A percentile compares a stretch with the other conserved stretches of the same genome.
Evolutionary conservation across 129 eudicot species (phyloP).

Genomic region (Arctium minus): DNA sequence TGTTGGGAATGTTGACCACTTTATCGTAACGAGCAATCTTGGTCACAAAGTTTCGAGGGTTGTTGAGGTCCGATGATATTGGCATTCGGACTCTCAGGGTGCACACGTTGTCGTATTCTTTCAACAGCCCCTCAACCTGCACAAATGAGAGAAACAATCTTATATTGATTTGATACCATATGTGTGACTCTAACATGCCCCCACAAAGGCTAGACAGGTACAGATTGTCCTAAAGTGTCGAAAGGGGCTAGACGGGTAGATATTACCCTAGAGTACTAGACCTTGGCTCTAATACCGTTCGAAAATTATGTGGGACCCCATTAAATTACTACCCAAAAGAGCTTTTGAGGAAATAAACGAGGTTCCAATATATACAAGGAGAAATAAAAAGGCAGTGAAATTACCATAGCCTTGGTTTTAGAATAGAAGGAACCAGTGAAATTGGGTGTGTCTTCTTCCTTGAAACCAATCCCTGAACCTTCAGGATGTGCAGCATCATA

Average conservation of each 20-base stretch:
- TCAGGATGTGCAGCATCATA: slow-evolving; percentile 82
- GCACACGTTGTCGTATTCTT: slow-evolving; percentile 91
- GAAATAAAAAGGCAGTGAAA: not conserved
- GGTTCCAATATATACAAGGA: no score
- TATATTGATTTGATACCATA: not conserved
- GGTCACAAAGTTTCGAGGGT: slow-evolving; percentile 94
- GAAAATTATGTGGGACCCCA: not conserved
- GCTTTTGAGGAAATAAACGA: no score
- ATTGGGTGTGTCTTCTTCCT: slow-evolving; percentile 92
- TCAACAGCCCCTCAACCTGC: slow-evolving; percentile 87
- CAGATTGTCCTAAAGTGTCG: no score
- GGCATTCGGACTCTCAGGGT: slow-evolving; percentile 96
- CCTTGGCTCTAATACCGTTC: not conserved
- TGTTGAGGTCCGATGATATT: slow-evolving; percentile 83
- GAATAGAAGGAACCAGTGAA: slow-evolving; percentile 94
- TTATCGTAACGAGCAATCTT: slow-evolving; percentile 78
- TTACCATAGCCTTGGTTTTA: slow-evolving; percentile 98
- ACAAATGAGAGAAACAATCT: not conserved
- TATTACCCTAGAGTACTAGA: not conserved
- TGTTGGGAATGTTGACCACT: slow-evolving; percentile 95
- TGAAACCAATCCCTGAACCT: slow-evolving; percentile 92
- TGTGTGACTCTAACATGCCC: not conserved
- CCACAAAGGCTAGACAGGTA: not conserved
- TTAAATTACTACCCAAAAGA: no score
- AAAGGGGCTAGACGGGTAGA: not conserved